Evolutionary conservation across 192 early-diverging fungal species (phyloP).

Genomic region (Umbelopsis sp.): DNA sequence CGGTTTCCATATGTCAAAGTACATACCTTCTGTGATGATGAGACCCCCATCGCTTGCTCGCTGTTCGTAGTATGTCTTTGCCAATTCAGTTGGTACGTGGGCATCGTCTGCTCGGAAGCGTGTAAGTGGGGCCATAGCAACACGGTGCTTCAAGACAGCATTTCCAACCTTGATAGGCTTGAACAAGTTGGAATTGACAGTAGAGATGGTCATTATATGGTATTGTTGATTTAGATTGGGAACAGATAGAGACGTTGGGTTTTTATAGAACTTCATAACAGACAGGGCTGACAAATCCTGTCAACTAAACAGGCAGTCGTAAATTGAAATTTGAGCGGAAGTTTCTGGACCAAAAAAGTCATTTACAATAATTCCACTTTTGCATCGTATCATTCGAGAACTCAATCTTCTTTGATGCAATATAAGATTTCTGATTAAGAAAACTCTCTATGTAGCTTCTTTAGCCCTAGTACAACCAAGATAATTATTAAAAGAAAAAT

Average conservation of each 20-base stretch:
- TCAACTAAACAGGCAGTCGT: too few species aligned
- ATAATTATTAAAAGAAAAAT: too few species aligned
- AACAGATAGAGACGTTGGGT: background rate
- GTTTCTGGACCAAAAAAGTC: too few species aligned
- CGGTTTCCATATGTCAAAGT: background rate
- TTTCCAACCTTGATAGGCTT: conserved; percentile 26
- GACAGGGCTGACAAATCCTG: too few species aligned
- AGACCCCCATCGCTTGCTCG: conserved; percentile 20
- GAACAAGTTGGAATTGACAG: conserved; percentile 15
- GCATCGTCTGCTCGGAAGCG: conserved; percentile 18
- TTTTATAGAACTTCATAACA: too few species aligned
- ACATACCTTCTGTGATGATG: conserved; percentile 17
- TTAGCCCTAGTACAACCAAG: too few species aligned
- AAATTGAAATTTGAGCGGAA: too few species aligned
- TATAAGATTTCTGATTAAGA: too few species aligned
- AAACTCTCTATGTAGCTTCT: too few species aligned
- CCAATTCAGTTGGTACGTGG: conserved; percentile 15
- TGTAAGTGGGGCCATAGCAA: conserved; percentile 24
- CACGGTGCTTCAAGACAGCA: conserved; percentile 13
- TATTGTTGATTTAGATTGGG: background rate
- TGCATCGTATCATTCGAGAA: too few species aligned
- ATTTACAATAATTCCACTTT: too few species aligned
- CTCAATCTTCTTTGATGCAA: too few species aligned
- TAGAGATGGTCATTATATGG: background rate
- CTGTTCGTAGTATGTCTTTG: conserved; percentile 24